Conservation (phyloP, 202 grass and related monocot genomes). For the Sporobolus alterniflorus region DNA sequence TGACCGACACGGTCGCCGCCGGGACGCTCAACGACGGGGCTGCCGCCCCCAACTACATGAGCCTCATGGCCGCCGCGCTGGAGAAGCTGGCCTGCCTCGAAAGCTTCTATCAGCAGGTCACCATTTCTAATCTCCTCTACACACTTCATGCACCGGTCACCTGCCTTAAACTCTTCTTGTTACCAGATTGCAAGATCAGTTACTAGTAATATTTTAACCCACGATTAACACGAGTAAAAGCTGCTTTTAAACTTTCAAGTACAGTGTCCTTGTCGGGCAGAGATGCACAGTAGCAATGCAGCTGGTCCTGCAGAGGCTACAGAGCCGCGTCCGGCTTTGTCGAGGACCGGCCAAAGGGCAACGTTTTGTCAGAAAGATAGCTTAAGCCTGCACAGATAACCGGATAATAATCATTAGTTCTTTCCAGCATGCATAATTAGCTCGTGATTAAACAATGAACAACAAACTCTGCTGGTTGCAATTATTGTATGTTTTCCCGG, state of each 20-base stretch:
- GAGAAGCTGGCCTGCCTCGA: slow-evolving; percentile 82
- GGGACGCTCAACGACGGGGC: slow-evolving; percentile 57
- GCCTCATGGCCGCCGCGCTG: slow-evolving; percentile 67
- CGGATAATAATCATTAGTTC: slow-evolving; percentile 49
- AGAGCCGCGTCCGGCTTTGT: slow-evolving; percentile 34
- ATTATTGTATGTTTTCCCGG: slow-evolving; percentile 24
- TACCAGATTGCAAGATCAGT: slow-evolving; percentile 1
- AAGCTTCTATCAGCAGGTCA: slow-evolving; percentile 83
- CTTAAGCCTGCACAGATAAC: slow-evolving; percentile 48
- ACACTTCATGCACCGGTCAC: not conserved
- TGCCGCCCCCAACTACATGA: slow-evolving; percentile 57
- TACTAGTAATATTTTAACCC: not conserved
- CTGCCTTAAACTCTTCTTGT: not conserved
- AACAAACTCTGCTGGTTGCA: slow-evolving; percentile 21
- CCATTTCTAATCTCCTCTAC: not conserved
- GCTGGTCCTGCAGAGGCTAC: slow-evolving; percentile 19
- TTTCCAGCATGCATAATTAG: slow-evolving; percentile 50
- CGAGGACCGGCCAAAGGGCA: slow-evolving; percentile 31
- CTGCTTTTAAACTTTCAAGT: slow-evolving; percentile 15
- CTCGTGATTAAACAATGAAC: slow-evolving; percentile 17
- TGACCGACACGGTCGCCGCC: slow-evolving; percentile 74
- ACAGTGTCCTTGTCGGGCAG: slow-evolving; percentile 37
- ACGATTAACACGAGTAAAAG: slow-evolving; percentile 1
- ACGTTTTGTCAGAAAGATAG: slow-evolving; percentile 42
- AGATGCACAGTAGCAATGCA: slow-evolving; percentile 18